Base-by-base conservation (phyloP, 1,139 yeast species). In the Candida dubliniensis region DNA sequence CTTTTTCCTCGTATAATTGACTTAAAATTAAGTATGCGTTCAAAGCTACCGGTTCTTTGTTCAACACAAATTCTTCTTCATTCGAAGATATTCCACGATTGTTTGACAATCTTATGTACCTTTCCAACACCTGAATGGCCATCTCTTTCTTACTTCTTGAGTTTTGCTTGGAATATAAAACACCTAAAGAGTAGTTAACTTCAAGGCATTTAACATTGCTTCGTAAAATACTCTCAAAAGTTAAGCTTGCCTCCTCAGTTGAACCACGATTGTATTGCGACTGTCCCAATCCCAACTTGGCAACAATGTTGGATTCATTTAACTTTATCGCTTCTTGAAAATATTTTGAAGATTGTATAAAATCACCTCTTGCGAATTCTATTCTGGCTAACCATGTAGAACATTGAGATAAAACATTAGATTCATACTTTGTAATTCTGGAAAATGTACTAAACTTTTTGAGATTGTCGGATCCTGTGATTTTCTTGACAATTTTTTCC, bases 361-460 rank as follows among this genome's bases (percentile, higher is more conserved):
- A 81, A 55, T 89, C 85, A 4, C 71, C 67, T 30, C 74, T 63
- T 18, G 74, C 74, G 56, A 84, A 90, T 44, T 79, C 73, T 13
- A 87, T 84, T 60, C 97, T 78, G 11, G 89, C 98, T 52, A 84
- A 73, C 96, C 97, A 90, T 52, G 87, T 86, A 27, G 84, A 72
- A 15, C 93, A 86, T 53, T 87, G 95, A n/a, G 95, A 84, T 38
- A 79, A 68, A 2, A 87, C 61, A 36, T 62, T 67, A 3, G 65
- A 52, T 38, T 68, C 64, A 49, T 57, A 69, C 30, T 58, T 55
- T 9, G 74, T 57, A 12, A 63, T 47, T 40, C 59, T 62, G 18
- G 55, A 49, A 33, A 57, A 50, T 25, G 47, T 51, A 15, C 53
- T 51, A 42, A 53, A 50, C 41, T 55, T 62, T 18, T 51, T 47